These are phyloP conservation scores for Solanum peruvianum DNA, from an alignment of 257 asterid genomes.

Conservation along the genomic window DNA sequence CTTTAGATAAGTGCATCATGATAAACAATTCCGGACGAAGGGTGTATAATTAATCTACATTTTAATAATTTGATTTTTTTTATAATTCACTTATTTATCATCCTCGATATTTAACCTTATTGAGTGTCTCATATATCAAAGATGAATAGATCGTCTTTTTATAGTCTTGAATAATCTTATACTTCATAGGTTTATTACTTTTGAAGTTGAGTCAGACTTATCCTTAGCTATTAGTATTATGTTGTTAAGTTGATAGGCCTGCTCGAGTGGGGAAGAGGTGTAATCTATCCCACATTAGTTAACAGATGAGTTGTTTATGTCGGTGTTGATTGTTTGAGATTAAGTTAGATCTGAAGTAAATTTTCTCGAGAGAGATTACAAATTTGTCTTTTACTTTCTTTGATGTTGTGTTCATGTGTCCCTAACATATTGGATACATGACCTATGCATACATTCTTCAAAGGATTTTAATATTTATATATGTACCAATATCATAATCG, in stretches of 20 bases:
- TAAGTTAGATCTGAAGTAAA: fast-evolving
- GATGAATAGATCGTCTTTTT: background rate
- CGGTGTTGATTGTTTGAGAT: background rate
- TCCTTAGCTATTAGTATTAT: background rate
- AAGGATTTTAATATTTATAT: background rate
- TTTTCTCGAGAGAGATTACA: background rate
- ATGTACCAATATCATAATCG: fast-evolving
- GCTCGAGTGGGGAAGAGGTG: background rate
- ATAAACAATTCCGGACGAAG: fast-evolving
- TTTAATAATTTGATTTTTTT: background rate
- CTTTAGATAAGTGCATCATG: no score
- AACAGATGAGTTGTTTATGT: background rate
- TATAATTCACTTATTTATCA: background rate
- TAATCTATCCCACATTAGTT: background rate
- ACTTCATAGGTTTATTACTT: background rate
- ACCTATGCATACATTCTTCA: background rate
- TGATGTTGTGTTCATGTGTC: background rate
- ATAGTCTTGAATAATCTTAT: background rate
- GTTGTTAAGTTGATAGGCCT: background rate
- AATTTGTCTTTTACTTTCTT: background rate
- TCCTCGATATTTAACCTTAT: background rate
- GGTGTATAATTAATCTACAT: background rate
- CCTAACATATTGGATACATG: background rate
- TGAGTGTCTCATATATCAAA: background rate
- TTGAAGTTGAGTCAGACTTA: background rate